Conservation (phyloP, 305 asterid genomes). For the Solanum hybrid region DNA sequence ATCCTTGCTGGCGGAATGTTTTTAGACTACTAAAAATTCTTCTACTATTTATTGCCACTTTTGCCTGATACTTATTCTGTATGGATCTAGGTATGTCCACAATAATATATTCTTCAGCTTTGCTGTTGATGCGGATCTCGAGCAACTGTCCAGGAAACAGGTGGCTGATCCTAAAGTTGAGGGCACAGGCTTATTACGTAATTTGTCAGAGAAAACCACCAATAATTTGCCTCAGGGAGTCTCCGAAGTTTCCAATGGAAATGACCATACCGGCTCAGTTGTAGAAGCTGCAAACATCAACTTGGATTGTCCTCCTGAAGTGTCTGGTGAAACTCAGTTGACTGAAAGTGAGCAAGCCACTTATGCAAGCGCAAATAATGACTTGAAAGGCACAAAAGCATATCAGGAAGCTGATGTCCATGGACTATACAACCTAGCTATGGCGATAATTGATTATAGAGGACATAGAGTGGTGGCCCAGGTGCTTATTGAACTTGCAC, state of each 20-base stretch:
- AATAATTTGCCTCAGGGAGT: slow-evolving; percentile 27
- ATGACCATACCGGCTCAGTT: slow-evolving; percentile 20
- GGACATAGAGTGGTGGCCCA: slow-evolving; percentile 97
- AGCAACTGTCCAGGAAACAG: slow-evolving; percentile 49
- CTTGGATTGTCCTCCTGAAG: slow-evolving; percentile 31
- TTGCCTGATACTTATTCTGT: neutral
- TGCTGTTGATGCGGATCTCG: slow-evolving; percentile 85
- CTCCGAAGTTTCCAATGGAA: slow-evolving; percentile 17
- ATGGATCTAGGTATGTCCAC: slow-evolving; percentile 73
- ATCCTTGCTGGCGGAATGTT: neutral
- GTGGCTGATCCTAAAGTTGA: slow-evolving; percentile 42
- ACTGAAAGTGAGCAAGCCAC: slow-evolving; percentile 98
- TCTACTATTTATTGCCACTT: neutral
- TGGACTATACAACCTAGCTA: slow-evolving; percentile 90
- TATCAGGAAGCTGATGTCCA: slow-evolving; percentile 94
- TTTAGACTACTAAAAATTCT: neutral
- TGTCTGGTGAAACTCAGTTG: slow-evolving; percentile 54
- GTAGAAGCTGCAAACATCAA: slow-evolving; percentile 27
- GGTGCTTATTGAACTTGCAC: slow-evolving; percentile 32
- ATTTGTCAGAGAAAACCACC: slow-evolving; percentile 27
- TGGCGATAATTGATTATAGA: slow-evolving; percentile 95
- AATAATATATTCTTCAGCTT: slow-evolving; percentile 96
- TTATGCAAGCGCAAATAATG: slow-evolving; percentile 95
- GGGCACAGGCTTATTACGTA: slow-evolving; percentile 19
- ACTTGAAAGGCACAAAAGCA: slow-evolving; percentile 92